These are phyloP conservation scores for Boletus bicolor DNA, from an alignment of 768 basidiomycete genomes.

Conservation along the genomic window DNA sequence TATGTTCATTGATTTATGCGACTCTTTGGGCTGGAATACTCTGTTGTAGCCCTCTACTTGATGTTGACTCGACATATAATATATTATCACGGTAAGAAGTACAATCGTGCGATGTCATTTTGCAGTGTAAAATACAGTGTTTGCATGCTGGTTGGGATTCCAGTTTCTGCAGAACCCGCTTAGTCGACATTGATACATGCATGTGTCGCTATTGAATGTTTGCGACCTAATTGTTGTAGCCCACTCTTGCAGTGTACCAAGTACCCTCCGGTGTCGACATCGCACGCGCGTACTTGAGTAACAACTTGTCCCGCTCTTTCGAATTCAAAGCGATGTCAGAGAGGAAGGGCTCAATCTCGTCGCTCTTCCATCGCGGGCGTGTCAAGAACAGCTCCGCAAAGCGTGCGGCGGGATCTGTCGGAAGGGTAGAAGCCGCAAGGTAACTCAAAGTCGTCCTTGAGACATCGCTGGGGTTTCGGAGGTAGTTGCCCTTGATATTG, in stretches of 20 bases:
- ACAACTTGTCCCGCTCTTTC: conserved; percentile 84
- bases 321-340: conserved; percentile 75
- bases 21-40: neutral
- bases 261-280: conserved; percentile 63
- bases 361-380: conserved; percentile 67
- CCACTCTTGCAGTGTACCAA: conserved; percentile 73
- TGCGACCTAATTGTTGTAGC: conserved; percentile 46
- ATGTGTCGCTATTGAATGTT: neutral
- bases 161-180: neutral
- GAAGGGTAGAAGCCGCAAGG: conserved; percentile 73
- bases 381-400: conserved; percentile 89
- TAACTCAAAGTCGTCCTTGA: conserved; percentile 51
- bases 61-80: neutral
- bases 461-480: conserved; percentile 42
- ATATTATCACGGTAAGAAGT: neutral
- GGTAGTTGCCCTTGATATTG: conserved; percentile 71
- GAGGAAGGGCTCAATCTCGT: conserved; percentile 82
- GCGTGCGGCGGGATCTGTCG: conserved; percentile 72
- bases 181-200: neutral
- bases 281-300: conserved; percentile 83
- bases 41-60: neutral
- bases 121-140: neutral
- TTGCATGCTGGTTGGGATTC: neutral
- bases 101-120: neutral
- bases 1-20: neutral